Evolutionary conservation across 2,329 filamentous ascomycete genomes (phyloP), one percentile per base, ranked within the genome.

Genomic region (Lachnellula arida): DNA sequence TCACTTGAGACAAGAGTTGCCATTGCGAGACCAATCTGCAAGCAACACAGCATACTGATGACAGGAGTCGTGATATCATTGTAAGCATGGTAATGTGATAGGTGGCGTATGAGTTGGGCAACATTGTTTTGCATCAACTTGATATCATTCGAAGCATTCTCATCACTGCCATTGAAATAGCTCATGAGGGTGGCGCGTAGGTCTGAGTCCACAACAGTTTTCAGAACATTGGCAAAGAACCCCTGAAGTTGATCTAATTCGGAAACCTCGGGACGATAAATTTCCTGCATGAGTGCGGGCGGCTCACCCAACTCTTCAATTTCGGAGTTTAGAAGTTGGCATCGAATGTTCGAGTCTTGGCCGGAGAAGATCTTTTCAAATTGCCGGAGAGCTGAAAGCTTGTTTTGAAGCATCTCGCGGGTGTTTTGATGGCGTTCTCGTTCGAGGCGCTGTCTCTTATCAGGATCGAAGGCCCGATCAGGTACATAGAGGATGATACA

Each of bases 401-500:
- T 84, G 5, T 73, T 67, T 12, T 76, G 70, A 1, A 96, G 72
- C 9, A 78, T 74, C 3, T 69, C 61, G 47, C 81, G 79, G 40
- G 88, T 77, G 55, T 84, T 76, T 17, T 75, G 68, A 67, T 87
- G 79, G 22, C 82, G 74, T 53, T 79, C 71, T 19, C 83, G 81
- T 63, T 91, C 86, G 17, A 96, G 80, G 51, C 81, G 76, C 5
- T 82, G 81, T 51, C 81, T 77, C 56, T 86, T 76, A 57, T 86
- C 81, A 1, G 94, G 94, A 70, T 99, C 94, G 65, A 93, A 94
- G 3, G 88, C 81, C 62, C 87, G 86, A 70, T 96, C 87, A 0
- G 95, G 92, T 2, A 97, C 85, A 67, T 93, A 97, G 2, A 97
- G 78, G 59, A 82, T 81, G 48, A 97, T 77, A 40, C 87, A 82